phyloP scores from a whole-genome alignment of 2,329 filamentous ascomycete genomes.

The Epichloe hybrida region DNA sequence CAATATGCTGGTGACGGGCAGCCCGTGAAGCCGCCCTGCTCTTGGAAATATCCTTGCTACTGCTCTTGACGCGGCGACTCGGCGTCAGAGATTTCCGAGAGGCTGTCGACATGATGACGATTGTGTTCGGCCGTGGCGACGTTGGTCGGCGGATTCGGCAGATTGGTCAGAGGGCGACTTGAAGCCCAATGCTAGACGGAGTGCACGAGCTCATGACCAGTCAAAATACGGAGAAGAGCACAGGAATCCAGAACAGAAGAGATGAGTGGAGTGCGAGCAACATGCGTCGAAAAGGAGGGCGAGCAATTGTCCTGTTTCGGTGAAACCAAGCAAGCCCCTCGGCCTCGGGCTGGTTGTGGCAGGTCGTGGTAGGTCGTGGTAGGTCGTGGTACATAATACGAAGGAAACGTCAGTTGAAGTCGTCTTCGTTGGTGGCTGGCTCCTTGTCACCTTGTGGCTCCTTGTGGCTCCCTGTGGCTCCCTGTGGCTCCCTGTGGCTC shows the following conservation, averaged over 20 bases:
- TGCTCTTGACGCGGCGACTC: slow-evolving; percentile 30
- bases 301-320: background rate
- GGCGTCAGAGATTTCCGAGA: slow-evolving; percentile 34
- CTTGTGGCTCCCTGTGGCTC: too few relatives aligned
- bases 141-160: background rate
- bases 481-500: background rate
- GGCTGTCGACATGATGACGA: slow-evolving; percentile 33
- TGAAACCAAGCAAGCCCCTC: background rate
- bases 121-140: background rate
- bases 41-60: slow-evolving; percentile 28
- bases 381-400: too few relatives aligned
- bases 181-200: slow-evolving; percentile 14
- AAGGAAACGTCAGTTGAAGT: too few relatives aligned
- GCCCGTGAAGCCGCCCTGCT: slow-evolving; percentile 28
- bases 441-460: background rate
- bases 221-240: background rate
- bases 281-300: background rate
- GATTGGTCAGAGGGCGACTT: slow-evolving; percentile 15
- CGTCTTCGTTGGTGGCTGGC: too few relatives aligned
- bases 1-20: slow-evolving; percentile 26
- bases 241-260: background rate
- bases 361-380: too few relatives aligned
- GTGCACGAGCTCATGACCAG: slow-evolving; percentile 5
- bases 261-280: background rate
- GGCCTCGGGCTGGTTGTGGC: too few relatives aligned